A percentile compares a stretch with the other conserved stretches of the same genome.
phyloP scores from a whole-genome alignment of 2,329 filamentous ascomycete genomes.

The Westerdykella ornata region DNA sequence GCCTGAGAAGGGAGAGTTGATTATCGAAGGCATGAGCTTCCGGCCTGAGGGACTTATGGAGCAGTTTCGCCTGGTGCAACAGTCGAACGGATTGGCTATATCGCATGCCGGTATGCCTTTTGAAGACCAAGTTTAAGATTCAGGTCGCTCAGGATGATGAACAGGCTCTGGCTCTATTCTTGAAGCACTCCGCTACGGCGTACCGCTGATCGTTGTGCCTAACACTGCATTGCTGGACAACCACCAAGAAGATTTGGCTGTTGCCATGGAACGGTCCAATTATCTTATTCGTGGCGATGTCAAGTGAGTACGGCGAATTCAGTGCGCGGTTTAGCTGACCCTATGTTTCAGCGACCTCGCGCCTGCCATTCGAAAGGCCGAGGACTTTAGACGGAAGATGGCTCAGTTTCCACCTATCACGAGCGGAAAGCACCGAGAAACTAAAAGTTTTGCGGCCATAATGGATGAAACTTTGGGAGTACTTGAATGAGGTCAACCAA shows the following conservation, averaged over 20 bases:
- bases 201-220: conserved; percentile 82
- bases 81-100: conserved; percentile 66
- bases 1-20: conserved; percentile 11
- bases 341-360: conserved; percentile 39
- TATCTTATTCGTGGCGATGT: conserved; percentile 69
- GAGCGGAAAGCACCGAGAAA: conserved; percentile 31
- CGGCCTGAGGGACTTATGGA: conserved; percentile 52
- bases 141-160: conserved; percentile 3
- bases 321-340: background rate
- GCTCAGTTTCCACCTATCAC: conserved; percentile 31
- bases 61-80: conserved; percentile 52
- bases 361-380: conserved; percentile 44
- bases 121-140: background rate
- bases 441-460: conserved; percentile 30
- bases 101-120: conserved; percentile 70
- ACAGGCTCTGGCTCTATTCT: conserved; percentile 84
- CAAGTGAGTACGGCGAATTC: conserved; percentile 45
- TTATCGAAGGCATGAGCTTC: conserved; percentile 60
- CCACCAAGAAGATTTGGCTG: conserved; percentile 82
- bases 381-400: conserved; percentile 34
- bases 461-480: conserved; percentile 35
- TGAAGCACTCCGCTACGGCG: conserved; percentile 65
- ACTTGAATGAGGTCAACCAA: conserved; percentile 31
- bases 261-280: conserved; percentile 63
- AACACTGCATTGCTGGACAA: conserved; percentile 79